phyloP scores from a whole-genome alignment of 139 green algal species.

The Limnomonas spitsbergensis region DNA sequence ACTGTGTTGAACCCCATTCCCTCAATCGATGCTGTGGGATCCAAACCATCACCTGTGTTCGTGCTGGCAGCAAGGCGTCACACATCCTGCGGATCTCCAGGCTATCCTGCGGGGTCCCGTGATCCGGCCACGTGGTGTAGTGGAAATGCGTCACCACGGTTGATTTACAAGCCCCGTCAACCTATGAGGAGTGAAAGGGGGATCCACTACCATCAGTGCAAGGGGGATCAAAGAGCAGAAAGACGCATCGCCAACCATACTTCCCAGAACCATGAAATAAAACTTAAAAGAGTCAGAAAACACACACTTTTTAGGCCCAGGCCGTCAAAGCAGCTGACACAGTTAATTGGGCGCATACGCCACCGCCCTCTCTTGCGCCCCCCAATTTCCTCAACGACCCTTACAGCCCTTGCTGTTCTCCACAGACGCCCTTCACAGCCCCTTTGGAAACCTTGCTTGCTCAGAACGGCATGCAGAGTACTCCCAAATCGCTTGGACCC shows the following conservation, averaged over 20 bases:
- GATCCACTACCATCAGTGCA: neutral
- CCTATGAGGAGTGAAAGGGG: neutral
- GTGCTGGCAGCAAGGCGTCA: conserved; percentile 38
- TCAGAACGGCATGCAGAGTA: too few species aligned
- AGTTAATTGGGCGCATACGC: too few species aligned
- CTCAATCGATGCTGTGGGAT: too few species aligned
- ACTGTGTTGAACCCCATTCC: too few species aligned
- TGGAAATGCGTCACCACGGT: conserved; percentile 43
- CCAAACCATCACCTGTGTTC: too few species aligned
- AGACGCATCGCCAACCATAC: neutral
- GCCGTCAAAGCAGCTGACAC: too few species aligned
- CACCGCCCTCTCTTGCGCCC: too few species aligned
- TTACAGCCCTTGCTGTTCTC: too few species aligned
- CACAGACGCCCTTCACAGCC: too few species aligned
- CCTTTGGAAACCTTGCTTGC: too few species aligned
- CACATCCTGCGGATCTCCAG: conserved; percentile 37
- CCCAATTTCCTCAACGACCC: too few species aligned
- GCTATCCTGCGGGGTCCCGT: conserved; percentile 47
- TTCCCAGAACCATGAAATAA: neutral
- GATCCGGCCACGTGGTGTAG: conserved; percentile 62
- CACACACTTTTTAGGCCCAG: neutral
- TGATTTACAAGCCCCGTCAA: neutral
- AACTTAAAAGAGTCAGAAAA: neutral
- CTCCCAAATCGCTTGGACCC: too few species aligned
- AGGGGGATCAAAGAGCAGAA: neutral